Base-by-base conservation (phyloP, 495 filamentous ascomycete species). In the Penicillium egyptiacum region DNA sequence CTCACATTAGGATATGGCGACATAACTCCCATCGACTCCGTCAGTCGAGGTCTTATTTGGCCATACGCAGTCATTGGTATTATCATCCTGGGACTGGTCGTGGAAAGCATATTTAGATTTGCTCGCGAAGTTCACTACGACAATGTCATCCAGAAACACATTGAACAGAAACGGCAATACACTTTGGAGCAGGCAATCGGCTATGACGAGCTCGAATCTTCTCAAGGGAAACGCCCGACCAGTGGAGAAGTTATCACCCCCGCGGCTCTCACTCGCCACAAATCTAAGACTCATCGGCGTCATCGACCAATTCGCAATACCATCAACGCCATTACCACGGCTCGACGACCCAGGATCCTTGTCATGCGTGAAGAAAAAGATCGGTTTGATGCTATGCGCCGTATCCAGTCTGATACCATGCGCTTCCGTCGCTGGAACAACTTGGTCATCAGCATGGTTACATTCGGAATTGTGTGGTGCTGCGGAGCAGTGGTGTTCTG, bases 51-150 rank as follows among this genome's bases (percentile, higher is more conserved):
- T 2, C 75, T 97, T 9, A 72, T 96, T 16, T 86, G 96, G 28
- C 91, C 92, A 0, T 97, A 87, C 61, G 85, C 92, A 0, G 83
- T 96, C 4, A 82, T 92, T 20, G 93, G 92, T 7, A 88, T 96
- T 46, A 85, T 93, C 44, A 92, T 88, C 55, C 76, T 97, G 4
- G 93, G 92, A 83, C 76, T 97, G 26, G 88, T 96, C 23, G 86
- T 96, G 30, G 85, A 86, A 16, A 93, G 90, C 52, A 90, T 96
- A 52, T 83, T 89, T 39, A 86, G 79, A 30, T 90, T 90, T 55
- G 81, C 82, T 3, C 55, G 65, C 19, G 83, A 89, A 51, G 72
- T 91, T 30, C 80, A 83, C 17, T 77, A 83, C 44, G 83, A 86
- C 52, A 88, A 90, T 23, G 75, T 92, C 31, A 74, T 91, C 53